A percentile compares a stretch with the other conserved stretches of the same genome.
Conservation (phyloP, 805 yeast genomes). For the Limtongia smithiae region DNA sequence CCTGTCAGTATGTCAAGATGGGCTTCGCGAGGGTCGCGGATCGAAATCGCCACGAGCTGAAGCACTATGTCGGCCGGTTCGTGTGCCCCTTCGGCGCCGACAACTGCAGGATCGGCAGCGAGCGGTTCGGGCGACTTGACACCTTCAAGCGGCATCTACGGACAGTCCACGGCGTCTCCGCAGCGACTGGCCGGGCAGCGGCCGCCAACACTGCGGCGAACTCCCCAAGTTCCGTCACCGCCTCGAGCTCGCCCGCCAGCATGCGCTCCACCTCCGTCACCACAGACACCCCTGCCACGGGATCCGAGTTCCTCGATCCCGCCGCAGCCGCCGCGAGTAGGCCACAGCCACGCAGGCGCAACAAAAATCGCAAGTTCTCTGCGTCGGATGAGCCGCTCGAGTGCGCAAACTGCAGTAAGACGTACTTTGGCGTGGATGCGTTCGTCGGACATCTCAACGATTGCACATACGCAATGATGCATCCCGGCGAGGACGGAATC, state of each 20-base stretch:
- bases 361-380: conserved; percentile 2
- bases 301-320: too few species aligned
- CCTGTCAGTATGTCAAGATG: conserved; percentile 18
- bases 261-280: neutral
- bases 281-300: too few species aligned
- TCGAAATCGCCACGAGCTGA: conserved; percentile 19
- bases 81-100: conserved; percentile 19
- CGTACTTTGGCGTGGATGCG: conserved; percentile 13
- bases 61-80: conserved; percentile 21
- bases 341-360: conserved; percentile 6
- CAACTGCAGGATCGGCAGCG: conserved; percentile 14
- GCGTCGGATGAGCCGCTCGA: conserved; percentile 5
- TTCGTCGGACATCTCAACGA: conserved; percentile 22
- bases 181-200: neutral
- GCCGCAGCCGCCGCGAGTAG: too few species aligned
- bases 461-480: conserved; percentile 26
- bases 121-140: conserved; percentile 23
- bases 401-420: conserved; percentile 14
- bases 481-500: conserved; percentile 15
- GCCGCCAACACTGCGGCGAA: neutral
- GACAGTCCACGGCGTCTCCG: conserved; percentile 15
- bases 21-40: conserved; percentile 24
- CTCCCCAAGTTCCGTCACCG: neutral
- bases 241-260: neutral
- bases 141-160: conserved; percentile 24